These are phyloP conservation scores for Xylaria hypoxylon DNA, from an alignment of 2,329 filamentous ascomycete genomes.

Conservation along the genomic window DNA sequence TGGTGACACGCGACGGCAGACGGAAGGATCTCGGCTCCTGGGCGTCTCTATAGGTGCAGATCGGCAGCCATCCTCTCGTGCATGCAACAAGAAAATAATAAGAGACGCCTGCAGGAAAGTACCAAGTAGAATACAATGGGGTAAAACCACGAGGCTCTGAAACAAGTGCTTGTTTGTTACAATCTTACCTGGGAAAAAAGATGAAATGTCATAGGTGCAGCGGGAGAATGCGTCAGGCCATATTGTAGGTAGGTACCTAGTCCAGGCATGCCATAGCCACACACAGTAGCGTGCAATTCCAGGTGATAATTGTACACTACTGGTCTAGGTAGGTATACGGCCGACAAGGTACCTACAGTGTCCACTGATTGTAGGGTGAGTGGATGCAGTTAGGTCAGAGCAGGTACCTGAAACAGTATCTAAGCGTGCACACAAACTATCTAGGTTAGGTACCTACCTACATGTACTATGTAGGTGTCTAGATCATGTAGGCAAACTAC, in stretches of 20 bases:
- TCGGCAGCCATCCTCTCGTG: conserved; percentile 38
- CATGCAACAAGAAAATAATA: conserved; percentile 29
- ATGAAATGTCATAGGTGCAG: conserved; percentile 32
- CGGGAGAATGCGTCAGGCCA: conserved; percentile 26
- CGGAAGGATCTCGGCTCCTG: conserved; percentile 39
- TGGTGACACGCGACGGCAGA: conserved; percentile 43
- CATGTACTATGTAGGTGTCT: too few species aligned
- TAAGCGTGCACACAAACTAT: too few species aligned
- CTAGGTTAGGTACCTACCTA: too few species aligned
- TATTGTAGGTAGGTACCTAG: neutral
- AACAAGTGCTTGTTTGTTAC: conserved; percentile 34
- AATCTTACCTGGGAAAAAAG: neutral
- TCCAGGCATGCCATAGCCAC: neutral
- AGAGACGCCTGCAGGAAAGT: conserved; percentile 22
- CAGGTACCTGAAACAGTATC: too few species aligned
- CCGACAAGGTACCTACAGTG: too few species aligned
- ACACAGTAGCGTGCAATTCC: too few species aligned
- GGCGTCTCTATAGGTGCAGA: conserved; percentile 34
- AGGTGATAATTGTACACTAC: too few species aligned
- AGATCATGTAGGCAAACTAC: too few species aligned
- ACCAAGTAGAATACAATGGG: conserved; percentile 15
- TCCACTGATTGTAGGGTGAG: too few species aligned
- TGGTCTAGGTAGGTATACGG: too few species aligned
- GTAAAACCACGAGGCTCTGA: conserved; percentile 37
- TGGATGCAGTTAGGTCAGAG: too few species aligned